phyloP scores from a whole-genome alignment of 2,329 filamentous ascomycete genomes.

The Shiraia sp. region DNA sequence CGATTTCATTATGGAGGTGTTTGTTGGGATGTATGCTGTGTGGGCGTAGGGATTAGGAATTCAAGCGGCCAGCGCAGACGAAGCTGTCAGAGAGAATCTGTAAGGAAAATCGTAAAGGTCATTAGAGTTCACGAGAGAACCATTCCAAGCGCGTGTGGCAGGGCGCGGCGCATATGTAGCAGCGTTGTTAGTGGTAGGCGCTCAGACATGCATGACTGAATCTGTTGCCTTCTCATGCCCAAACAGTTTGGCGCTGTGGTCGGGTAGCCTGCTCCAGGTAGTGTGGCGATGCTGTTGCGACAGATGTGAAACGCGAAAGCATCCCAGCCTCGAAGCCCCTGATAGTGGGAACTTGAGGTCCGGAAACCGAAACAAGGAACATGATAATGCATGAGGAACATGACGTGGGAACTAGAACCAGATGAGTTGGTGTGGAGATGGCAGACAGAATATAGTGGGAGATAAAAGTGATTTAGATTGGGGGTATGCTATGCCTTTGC shows the following conservation, averaged over 20 bases:
- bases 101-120: neutral
- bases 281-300: constrained; percentile 28
- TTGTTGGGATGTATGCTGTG: constrained; percentile 1
- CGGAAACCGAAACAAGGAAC: neutral
- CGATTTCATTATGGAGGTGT: constrained; percentile 16
- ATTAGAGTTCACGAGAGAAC: too few relatives aligned
- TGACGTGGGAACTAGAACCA: neutral
- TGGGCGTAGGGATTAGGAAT: neutral
- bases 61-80: constrained; percentile 5
- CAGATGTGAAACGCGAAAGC: constrained; percentile 31
- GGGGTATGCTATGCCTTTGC: constrained; percentile 12
- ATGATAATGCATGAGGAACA: neutral
- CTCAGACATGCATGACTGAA: constrained; percentile 10
- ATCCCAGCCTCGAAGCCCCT: constrained; percentile 4
- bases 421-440: neutral
- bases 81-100: too few relatives aligned
- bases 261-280: constrained; percentile 17
- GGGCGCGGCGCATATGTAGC: constrained; percentile 4
- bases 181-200: neutral
- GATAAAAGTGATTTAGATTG: constrained; percentile 2
- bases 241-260: constrained; percentile 15
- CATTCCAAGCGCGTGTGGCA: neutral
- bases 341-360: neutral
- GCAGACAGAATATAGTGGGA: constrained; percentile 1
- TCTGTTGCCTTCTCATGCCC: constrained; percentile 18